Percentiles rank a stretch among this genome's conserved stretches.
Evolutionary conservation across 1,139 yeast genomes (phyloP).

Genomic region (Sugiyamaella xylanicola): DNA sequence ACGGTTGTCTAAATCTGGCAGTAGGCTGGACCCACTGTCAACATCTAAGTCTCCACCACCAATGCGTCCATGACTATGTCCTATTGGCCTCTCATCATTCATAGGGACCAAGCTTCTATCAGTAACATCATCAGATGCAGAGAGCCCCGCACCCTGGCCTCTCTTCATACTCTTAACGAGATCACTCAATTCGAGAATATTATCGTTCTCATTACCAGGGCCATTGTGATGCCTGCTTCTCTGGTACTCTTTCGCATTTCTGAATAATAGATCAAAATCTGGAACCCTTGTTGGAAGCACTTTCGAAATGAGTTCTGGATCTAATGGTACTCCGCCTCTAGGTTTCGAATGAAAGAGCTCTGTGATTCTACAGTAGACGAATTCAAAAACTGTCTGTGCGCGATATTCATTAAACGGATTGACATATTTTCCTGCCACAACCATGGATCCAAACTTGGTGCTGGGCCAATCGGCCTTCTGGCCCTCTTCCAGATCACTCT

Average conservation of each 20-base stretch:
- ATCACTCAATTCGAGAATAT: neutral
- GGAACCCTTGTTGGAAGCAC: slow-evolving; percentile 64
- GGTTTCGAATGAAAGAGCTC: slow-evolving; percentile 69
- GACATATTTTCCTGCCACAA: slow-evolving; percentile 77
- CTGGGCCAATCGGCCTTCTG: slow-evolving; percentile 45
- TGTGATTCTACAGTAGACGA: slow-evolving; percentile 65
- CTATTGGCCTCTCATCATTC: neutral
- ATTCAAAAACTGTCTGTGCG: slow-evolving; percentile 87
- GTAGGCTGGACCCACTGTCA: slow-evolving; percentile 18
- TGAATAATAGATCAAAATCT: slow-evolving; percentile 50
- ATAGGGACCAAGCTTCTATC: neutral
- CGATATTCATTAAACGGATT: slow-evolving; percentile 93
- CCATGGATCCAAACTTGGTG: slow-evolving; percentile 45
- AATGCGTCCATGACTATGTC: slow-evolving; percentile 5
- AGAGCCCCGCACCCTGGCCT: no score
- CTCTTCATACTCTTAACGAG: neutral
- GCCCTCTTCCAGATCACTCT: slow-evolving; percentile 36
- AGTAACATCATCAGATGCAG: neutral
- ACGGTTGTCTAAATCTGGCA: slow-evolving; percentile 47
- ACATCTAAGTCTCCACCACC: slow-evolving; percentile 14
- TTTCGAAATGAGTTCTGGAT: slow-evolving; percentile 46
- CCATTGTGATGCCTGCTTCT: neutral
- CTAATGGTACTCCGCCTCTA: slow-evolving; percentile 67
- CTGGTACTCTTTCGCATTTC: slow-evolving; percentile 29
- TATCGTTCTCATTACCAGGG: neutral